These are phyloP conservation scores for Coniochaeta pulveracea DNA, from an alignment of 2,329 filamentous ascomycete genomes.

Conservation along the genomic window DNA sequence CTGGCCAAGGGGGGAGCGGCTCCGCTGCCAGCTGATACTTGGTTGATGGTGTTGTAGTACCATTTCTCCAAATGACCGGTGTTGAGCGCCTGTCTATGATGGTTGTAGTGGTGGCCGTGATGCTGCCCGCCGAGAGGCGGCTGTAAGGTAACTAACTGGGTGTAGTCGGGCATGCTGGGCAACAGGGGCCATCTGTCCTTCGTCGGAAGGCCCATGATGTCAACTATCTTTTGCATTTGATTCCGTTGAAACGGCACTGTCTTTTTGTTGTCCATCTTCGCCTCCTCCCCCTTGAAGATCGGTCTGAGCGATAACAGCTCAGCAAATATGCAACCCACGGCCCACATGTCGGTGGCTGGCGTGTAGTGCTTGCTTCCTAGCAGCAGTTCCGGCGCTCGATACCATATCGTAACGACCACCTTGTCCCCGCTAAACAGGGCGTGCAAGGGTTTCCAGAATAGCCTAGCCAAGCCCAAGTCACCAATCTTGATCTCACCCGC, in stretches of 20 bases:
- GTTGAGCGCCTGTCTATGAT: conserved; percentile 28
- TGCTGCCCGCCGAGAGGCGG: conserved; percentile 29
- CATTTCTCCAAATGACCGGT: conserved; percentile 59
- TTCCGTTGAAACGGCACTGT: conserved; percentile 94
- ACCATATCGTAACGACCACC: conserved; percentile 98
- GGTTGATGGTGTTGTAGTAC: conserved; percentile 62
- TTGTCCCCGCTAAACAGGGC: conserved; percentile 91
- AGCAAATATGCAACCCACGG: conserved; percentile 94
- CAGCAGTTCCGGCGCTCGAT: conserved; percentile 86
- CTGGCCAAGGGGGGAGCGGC: conserved; percentile 37
- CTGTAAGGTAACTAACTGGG: conserved; percentile 50
- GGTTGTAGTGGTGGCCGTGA: conserved; percentile 24
- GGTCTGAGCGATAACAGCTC: conserved; percentile 82
- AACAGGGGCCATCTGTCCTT: conserved; percentile 85
- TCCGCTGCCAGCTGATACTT: conserved; percentile 22
- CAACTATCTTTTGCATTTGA: conserved; percentile 98
- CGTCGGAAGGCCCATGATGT: conserved; percentile 84
- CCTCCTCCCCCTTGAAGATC: conserved; percentile 97
- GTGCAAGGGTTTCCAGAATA: conserved; percentile 90
- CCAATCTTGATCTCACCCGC: conserved; percentile 86
- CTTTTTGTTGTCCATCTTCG: conserved; percentile 98
- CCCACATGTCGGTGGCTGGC: conserved; percentile 94
- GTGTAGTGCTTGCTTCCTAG: conserved; percentile 94
- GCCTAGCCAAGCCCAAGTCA: conserved; percentile 79
- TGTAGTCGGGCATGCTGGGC: conserved; percentile 76